These are phyloP conservation scores for Venturia aucupariae DNA, from an alignment of 2,329 filamentous ascomycete species.

Conservation along the genomic window DNA sequence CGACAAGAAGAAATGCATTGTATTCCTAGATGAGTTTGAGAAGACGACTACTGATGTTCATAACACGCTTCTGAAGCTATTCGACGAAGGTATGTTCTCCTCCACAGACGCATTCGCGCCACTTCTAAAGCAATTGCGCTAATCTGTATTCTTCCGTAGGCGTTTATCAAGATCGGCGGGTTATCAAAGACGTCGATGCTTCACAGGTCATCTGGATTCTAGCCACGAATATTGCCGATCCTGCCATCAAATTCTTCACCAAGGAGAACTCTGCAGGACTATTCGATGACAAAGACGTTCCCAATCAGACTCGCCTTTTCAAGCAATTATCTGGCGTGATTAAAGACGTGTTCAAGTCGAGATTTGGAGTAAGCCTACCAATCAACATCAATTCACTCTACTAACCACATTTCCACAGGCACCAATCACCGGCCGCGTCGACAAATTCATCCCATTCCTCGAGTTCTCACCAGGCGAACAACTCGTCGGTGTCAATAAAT, in stretches of 20 bases:
- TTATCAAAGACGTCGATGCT: background rate
- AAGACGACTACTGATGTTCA: slow-evolving; percentile 35
- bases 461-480: slow-evolving; percentile 33
- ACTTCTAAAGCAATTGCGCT: background rate
- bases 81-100: slow-evolving; percentile 23
- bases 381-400: background rate
- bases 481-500: slow-evolving; percentile 36
- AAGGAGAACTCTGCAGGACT: background rate
- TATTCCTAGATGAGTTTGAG: slow-evolving; percentile 46
- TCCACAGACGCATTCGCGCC: background rate
- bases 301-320: background rate
- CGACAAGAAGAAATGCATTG: slow-evolving; percentile 29
- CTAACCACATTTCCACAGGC: background rate
- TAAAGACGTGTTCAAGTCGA: background rate
- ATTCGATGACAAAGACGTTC: background rate
- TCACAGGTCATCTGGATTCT: background rate
- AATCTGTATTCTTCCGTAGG: background rate
- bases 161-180: background rate
- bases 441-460: slow-evolving; percentile 34
- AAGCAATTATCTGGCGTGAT: background rate
- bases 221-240: background rate
- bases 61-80: slow-evolving; percentile 35
- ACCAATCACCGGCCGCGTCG: slow-evolving; percentile 33
- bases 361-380: background rate
- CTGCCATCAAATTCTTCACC: background rate